Conservation (phyloP, 805 yeast genomes). For the Candida succiphila region DNA sequence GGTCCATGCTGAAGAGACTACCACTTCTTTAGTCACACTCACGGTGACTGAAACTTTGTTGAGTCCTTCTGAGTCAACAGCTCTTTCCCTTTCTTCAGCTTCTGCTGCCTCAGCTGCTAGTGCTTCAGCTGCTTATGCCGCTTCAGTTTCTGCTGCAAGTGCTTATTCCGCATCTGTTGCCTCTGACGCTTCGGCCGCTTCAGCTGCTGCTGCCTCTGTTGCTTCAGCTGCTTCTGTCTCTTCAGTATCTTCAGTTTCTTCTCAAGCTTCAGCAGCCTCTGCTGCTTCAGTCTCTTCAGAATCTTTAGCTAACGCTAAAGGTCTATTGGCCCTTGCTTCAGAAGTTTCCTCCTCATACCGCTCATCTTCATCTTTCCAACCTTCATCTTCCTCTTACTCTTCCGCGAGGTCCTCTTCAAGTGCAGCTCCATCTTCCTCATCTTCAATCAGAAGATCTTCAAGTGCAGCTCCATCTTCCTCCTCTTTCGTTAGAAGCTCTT, state of each 20-base stretch:
- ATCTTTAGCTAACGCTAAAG: constrained; percentile 25
- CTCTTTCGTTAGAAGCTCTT: constrained; percentile 5
- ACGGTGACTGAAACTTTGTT: constrained; percentile 37
- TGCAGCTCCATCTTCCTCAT: constrained; percentile 3
- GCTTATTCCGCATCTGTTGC: constrained; percentile 7
- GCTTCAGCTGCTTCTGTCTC: constrained; percentile 36
- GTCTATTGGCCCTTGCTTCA: constrained; percentile 31
- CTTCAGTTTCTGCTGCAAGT: constrained; percentile 22
- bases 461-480: constrained; percentile 7
- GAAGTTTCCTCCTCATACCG: constrained; percentile 10
- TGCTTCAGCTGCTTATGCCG: constrained; percentile 34
- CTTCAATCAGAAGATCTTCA: constrained; percentile 7
- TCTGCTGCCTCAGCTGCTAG: constrained; percentile 31
- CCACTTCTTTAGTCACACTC: constrained; percentile 32
- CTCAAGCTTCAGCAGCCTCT: constrained; percentile 9
- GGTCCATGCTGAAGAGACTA: constrained; percentile 24
- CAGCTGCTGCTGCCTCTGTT: constrained; percentile 30
- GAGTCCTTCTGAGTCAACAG: constrained; percentile 34
- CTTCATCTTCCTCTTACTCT: constrained; percentile 5
- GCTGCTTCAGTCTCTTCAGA: constrained; percentile 12
- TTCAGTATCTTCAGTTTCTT: constrained; percentile 15
- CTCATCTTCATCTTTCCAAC: constrained; percentile 2
- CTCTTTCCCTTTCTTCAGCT: constrained; percentile 13
- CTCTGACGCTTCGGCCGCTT: constrained; percentile 9
- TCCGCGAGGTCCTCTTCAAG: constrained; percentile 4